Evolutionary conservation across 148 eudicot species (phyloP).

Genomic region (Amaranthus cruentus): DNA sequence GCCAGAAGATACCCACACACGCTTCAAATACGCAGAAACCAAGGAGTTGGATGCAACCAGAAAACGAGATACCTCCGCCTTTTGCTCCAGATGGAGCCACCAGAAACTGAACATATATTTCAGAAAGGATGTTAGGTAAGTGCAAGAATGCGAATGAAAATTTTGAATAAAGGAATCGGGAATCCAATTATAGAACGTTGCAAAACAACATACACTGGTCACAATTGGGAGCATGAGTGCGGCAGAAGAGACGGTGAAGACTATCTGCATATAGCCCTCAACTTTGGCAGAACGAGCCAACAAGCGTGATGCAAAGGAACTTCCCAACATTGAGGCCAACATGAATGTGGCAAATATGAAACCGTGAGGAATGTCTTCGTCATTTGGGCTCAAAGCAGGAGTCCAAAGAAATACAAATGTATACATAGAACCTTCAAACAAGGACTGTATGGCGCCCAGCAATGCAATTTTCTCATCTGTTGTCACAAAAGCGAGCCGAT

Average conservation of each 20-base stretch:
- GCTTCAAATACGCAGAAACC: constrained; percentile 57
- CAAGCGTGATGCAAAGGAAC: constrained; percentile 90
- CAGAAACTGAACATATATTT: constrained; percentile 47
- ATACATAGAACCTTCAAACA: constrained; percentile 99
- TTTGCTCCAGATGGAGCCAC: constrained; percentile 53
- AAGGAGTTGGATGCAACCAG: constrained; percentile 54
- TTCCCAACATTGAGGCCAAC: constrained; percentile 97
- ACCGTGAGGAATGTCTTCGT: constrained; percentile 96
- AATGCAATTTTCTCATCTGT: constrained; percentile 97
- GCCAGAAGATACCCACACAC: constrained; percentile 62
- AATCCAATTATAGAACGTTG: neutral
- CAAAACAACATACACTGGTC: constrained; percentile 57
- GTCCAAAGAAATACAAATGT: constrained; percentile 99
- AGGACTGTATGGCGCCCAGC: constrained; percentile 95
- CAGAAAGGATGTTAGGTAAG: constrained; percentile 16
- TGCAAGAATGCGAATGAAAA: neutral
- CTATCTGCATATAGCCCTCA: constrained; percentile 97
- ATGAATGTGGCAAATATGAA: constrained; percentile 95
- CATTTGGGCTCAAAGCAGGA: constrained; percentile 96
- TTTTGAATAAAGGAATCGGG: neutral
- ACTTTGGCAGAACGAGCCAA: constrained; percentile 69
- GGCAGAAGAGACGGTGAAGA: constrained; percentile 75
- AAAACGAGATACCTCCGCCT: constrained; percentile 70
- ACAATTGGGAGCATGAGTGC: constrained; percentile 82
- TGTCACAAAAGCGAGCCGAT: constrained; percentile 11